A percentile compares a stretch with the other conserved stretches of the same genome.
These are phyloP conservation scores for Candida pseudofarinosa DNA, from an alignment of 805 yeast genomes.

Conservation along the genomic window DNA sequence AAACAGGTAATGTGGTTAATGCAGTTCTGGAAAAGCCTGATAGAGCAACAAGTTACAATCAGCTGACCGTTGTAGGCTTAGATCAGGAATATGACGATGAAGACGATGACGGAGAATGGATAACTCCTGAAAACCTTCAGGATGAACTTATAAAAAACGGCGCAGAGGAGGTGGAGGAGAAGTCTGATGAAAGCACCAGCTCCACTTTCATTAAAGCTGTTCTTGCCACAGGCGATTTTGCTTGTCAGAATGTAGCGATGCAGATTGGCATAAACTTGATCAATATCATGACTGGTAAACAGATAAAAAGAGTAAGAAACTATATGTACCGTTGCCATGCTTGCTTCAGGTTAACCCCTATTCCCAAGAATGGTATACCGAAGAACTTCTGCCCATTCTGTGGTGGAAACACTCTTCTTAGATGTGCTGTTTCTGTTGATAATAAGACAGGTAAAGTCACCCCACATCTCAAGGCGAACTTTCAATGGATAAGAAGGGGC, in stretches of 20 bases:
- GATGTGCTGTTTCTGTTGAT: conserved; percentile 88
- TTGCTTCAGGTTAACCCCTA: conserved; percentile 78
- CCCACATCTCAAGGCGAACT: conserved; percentile 85
- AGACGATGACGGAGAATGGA: conserved; percentile 88
- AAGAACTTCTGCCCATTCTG: conserved; percentile 92
- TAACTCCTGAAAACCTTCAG: conserved; percentile 78
- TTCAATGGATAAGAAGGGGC: conserved; percentile 93
- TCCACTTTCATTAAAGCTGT: conserved; percentile 63
- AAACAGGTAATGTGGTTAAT: conserved; percentile 1
- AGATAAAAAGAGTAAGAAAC: conserved; percentile 79
- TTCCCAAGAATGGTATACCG: conserved; percentile 70
- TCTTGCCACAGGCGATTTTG: conserved; percentile 92
- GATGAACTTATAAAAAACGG: conserved; percentile 66
- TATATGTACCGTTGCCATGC: conserved; percentile 98
- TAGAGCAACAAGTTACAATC: neutral
- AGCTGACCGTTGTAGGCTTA: conserved; percentile 11
- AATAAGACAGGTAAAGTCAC: conserved; percentile 74
- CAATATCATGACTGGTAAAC: conserved; percentile 79
- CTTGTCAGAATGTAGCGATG: conserved; percentile 91
- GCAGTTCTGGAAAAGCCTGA: conserved; percentile 2
- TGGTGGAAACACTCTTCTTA: conserved; percentile 86
- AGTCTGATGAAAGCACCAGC: conserved; percentile 18
- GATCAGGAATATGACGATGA: conserved; percentile 63
- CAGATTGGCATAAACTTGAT: conserved; percentile 86
- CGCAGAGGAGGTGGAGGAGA: conserved; percentile 50